A percentile compares a stretch with the other conserved stretches of the same genome.
phyloP scores from a whole-genome alignment of 345 rosid species.

The Boechera stricta region DNA sequence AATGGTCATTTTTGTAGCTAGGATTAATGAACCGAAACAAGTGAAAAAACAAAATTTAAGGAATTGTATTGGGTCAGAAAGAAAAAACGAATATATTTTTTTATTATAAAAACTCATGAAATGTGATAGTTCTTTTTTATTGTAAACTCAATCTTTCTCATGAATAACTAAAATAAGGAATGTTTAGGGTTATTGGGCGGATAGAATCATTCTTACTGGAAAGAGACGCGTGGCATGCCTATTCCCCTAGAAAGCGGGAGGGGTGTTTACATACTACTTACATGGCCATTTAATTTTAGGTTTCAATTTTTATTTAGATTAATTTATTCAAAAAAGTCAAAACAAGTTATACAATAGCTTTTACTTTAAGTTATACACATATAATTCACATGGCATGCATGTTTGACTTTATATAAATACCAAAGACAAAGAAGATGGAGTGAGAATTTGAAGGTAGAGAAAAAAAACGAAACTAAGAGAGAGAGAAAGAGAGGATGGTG shows the following conservation, averaged over 20 bases:
- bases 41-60: neutral
- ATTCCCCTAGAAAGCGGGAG: too few relatives aligned
- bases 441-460: neutral
- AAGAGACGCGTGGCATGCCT: too few relatives aligned
- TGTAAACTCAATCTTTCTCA: too few relatives aligned
- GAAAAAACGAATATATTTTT: neutral
- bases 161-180: too few relatives aligned
- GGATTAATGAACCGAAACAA: neutral
- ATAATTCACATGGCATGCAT: slow-evolving; percentile 33
- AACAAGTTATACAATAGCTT: neutral
- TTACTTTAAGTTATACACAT: neutral
- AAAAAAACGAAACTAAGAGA: neutral
- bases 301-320: neutral
- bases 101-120: neutral
- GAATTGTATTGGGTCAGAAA: neutral
- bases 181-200: too few relatives aligned
- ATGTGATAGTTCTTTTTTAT: neutral
- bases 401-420: slow-evolving; percentile 20
- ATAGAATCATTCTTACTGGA: too few relatives aligned
- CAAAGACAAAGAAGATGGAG: neutral
- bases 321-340: neutral
- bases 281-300: neutral
- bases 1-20: neutral
- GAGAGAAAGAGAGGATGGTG: slow-evolving; percentile 9
- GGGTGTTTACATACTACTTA: too few relatives aligned